Base-by-base conservation (phyloP, 176 grass and related monocot genomes). In the Oryza rufipogon region DNA sequence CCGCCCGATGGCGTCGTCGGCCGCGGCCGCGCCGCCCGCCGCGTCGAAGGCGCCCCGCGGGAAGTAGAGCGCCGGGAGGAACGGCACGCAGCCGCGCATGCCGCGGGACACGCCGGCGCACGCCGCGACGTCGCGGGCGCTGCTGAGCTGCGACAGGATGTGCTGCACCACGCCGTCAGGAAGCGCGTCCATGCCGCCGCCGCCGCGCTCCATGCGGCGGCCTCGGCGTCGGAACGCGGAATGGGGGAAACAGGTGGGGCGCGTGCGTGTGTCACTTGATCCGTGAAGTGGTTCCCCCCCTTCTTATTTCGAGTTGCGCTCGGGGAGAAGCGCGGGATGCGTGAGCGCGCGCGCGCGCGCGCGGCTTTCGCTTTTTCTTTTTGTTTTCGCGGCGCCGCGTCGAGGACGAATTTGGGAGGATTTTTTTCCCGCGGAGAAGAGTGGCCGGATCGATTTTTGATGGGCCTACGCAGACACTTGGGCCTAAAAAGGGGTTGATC, bases 21-120 rank as follows among this genome's bases (percentile, higher is more conserved):
- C 86, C 22, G 73, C 25, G 2, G 17, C 49, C 25, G 25, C 19
- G 3, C 30, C 36, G 4, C 5, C 76, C 2, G 26, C 20, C 6
- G 51, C 19, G 9, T 94, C 92, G 49, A 97, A 94, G 11, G 93
- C 87, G 74, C 85, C 87, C 20, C 96, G 96, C 67, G 93, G 89
- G 71, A 98, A 98, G 89, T 90, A 98, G 79, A 98, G 93, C 16
- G 91, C 52, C 14, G 96, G 96, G 78, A 98, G 83, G 87, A 73
- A 98, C 15, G 93, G 96, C 52, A 95, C 78, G 70, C 88, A 88
- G 66, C 76, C 86, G 68, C 87, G 89, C 96, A 93, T 93, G 84
- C 88, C 46, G 38, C 77, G 85, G 33, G 89, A 90, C 44, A 98
- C 96, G 75, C 83, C 94, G 3, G 87, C 77, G 91, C 93, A 93